Percentiles rank a stretch among this genome's conserved stretches.
phyloP scores from a whole-genome alignment of 2,329 filamentous ascomycete species.

The Gnomoniopsis sp. region DNA sequence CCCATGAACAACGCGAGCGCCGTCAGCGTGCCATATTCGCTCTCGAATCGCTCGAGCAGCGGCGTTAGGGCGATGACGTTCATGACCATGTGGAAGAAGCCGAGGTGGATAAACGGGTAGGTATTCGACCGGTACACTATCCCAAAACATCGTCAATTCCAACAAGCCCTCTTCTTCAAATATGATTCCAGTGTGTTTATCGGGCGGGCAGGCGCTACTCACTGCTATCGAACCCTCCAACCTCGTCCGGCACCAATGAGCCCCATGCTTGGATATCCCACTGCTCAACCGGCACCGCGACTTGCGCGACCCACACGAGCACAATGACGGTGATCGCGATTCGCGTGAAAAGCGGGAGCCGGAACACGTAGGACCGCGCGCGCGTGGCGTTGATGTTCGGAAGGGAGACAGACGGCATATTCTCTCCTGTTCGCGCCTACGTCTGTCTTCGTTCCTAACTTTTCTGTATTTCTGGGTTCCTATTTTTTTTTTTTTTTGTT shows the following conservation, averaged over 20 bases:
- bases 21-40: conserved; percentile 85
- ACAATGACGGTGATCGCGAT: conserved; percentile 64
- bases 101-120: conserved; percentile 81
- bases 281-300: conserved; percentile 52
- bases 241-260: conserved; percentile 71
- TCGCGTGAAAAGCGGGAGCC: conserved; percentile 86
- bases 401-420: conserved; percentile 30
- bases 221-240: conserved; percentile 70
- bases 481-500: neutral
- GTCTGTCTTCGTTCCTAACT: neutral
- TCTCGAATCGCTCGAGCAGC: conserved; percentile 90
- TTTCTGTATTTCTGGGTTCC: neutral
- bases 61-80: conserved; percentile 80
- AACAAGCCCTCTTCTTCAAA: conserved; percentile 1
- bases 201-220: conserved; percentile 32
- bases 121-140: conserved; percentile 91
- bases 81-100: conserved; percentile 74
- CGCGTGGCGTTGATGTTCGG: conserved; percentile 66
- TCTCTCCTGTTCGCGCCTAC: neutral
- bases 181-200: neutral
- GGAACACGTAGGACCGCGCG: conserved; percentile 75
- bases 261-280: conserved; percentile 78
- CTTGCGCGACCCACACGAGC: conserved; percentile 51
- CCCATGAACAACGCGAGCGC: conserved; percentile 86
- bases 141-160: conserved; percentile 33